Evolutionary conservation across 164 flowering plant genomes (phyloP), one percentile per base, ranked within the genome.

Genomic region (Malania oleifera): DNA sequence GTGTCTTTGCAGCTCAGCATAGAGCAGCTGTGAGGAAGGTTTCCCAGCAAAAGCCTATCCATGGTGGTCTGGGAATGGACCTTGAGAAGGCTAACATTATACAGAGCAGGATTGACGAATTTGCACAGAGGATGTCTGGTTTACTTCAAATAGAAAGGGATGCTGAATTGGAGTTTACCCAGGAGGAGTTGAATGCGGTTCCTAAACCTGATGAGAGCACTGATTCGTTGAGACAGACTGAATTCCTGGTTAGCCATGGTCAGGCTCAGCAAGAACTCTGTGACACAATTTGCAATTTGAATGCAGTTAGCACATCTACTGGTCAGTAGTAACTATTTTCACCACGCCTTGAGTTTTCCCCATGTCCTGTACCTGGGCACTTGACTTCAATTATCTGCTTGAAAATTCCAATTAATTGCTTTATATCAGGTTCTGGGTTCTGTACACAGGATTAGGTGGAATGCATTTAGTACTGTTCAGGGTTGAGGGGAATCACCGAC

Each of bases 261-360:
- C 95, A 86, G 71, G 80, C 87, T 61, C 90, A 86, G 68, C 96
- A 91, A 67, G 98, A 91, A 64, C 82, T 85, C 26, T 91, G 98
- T 57, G 98, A 91, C 69, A 91, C 98, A 41, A 82, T 91, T 37
- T 91, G 96, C 80, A 91, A 88, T 62, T 67, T 91, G 61, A 61
- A 57, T 65, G 96, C 90, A 0, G 78, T 81, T 60, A 85, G 90
- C 77, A 83, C 95, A 53, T 86, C 82, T n/a, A 88, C 73, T 73
- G 96, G 96, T 86, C 12, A 62, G 24, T 26, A 34, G 7, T 46
- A 10, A 15, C n/a, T 47, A n/a, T 11, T 24, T 40, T 40, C 17
- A 14, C 14, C 44, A 40, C 7, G 17, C 5, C 14, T 40, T 14
- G 44, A 0, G 44, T 11, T 12, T 40, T 11, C 35, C 4, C 4